A percentile compares a stretch with the other conserved stretches of the same genome.
Evolutionary conservation across 148 eudicot species (phyloP).

Genomic region (Rhododendron molle): DNA sequence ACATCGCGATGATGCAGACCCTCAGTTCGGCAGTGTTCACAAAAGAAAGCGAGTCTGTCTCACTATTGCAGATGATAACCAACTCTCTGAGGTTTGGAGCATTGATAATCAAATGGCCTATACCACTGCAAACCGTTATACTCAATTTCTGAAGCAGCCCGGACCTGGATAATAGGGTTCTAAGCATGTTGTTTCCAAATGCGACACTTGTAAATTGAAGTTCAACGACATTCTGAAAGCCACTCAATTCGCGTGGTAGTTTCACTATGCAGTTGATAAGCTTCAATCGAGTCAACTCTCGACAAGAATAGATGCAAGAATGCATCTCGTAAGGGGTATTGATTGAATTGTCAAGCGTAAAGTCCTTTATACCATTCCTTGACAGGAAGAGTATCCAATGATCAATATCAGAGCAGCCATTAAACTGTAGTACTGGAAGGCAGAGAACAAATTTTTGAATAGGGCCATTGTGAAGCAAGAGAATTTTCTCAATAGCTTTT

Average conservation of each 20-base stretch:
- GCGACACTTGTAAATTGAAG: background rate
- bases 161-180: background rate
- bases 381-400: background rate
- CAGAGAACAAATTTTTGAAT: background rate
- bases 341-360: background rate
- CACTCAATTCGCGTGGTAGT: background rate
- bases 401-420: background rate
- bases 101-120: background rate
- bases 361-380: constrained; percentile 1
- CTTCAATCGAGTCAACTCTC: background rate
- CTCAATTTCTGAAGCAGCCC: background rate
- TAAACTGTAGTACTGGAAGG: background rate
- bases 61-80: background rate
- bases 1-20: background rate
- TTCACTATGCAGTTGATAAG: background rate
- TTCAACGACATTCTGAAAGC: background rate
- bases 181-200: background rate
- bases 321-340: background rate
- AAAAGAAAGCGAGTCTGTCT: background rate
- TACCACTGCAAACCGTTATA: background rate
- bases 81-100: background rate
- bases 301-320: constrained; percentile 4
- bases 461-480: background rate
- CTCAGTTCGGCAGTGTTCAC: background rate
- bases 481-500: background rate